Conservation (phyloP, 2,329 filamentous ascomycete genomes). For the Diaporthe destruens region DNA sequence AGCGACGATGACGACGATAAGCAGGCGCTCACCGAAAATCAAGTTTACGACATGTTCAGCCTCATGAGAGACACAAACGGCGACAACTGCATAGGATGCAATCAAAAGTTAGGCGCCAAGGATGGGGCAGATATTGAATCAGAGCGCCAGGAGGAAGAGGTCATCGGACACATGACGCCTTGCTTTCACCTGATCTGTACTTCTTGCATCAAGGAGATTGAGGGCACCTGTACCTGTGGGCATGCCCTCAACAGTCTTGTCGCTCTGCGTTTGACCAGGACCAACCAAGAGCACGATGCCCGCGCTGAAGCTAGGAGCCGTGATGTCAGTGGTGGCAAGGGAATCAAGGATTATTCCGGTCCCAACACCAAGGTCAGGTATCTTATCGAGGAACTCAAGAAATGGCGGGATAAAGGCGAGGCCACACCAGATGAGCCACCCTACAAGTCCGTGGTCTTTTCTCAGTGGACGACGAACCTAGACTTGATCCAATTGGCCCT, state of each 20-base stretch:
- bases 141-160: conserved; percentile 72
- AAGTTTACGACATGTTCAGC: conserved; percentile 87
- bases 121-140: conserved; percentile 68
- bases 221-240: conserved; percentile 69
- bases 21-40: conserved; percentile 72
- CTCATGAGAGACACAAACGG: conserved; percentile 86
- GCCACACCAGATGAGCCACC: conserved; percentile 75
- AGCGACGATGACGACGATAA: conserved; percentile 76
- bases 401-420: conserved; percentile 72
- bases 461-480: conserved; percentile 94
- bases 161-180: conserved; percentile 83
- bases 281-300: conserved; percentile 68
- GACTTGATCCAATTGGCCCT: conserved; percentile 91
- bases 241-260: conserved; percentile 53
- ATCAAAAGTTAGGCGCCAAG: conserved; percentile 70
- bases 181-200: conserved; percentile 90
- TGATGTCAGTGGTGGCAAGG: conserved; percentile 65
- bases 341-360: conserved; percentile 78
- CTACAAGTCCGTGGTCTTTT: conserved; percentile 94
- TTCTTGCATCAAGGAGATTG: conserved; percentile 74
- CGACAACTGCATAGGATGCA: conserved; percentile 80
- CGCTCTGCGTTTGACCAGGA: conserved; percentile 74
- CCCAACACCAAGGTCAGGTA: conserved; percentile 94
- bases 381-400: conserved; percentile 79
- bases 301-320: conserved; percentile 67